Evolutionary conservation across 495 filamentous ascomycete species (phyloP), one percentile per base, ranked within the genome.

Genomic region (Ramalina peruviana): DNA sequence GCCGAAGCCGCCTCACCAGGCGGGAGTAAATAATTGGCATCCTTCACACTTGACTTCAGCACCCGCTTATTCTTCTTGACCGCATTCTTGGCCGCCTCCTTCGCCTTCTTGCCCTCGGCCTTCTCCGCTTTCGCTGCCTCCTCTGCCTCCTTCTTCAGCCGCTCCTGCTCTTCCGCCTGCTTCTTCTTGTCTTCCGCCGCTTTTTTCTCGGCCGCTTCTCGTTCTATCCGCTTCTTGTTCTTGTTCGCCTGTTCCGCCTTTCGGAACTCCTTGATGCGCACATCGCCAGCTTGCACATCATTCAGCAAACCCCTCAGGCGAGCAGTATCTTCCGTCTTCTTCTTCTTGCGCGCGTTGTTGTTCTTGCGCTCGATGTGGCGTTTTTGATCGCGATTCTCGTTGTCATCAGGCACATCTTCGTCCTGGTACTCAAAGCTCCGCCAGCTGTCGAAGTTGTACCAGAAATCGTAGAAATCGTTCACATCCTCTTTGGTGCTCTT

Each of bases 31-130:
- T 97, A 98, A 74, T 95, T 95, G 58, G 81, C 87, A 50, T 97
- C 92, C 75, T 97, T 97, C 67, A 92, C 86, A 56, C 83, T 83
- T 30, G 76, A 79, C 62, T 90, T 85, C 51, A 97, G 75, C 33
- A 96, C 86, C 72, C 92, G 83, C 72, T 94, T 94, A 73, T 98
- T 97, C 83, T 97, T 97, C 86, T 98, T 98, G 56, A 89, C 80
- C 4, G 93, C 90, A 63, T 85, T 94, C 80, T 98, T 98, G 5
- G 85, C 85, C 30, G 90, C 92, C 66, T 98, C 92, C 70, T 94
- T 95, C 40, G 86, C 84, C 76, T 98, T 97, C 81, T 96, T 97
- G 65, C 76, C 78, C 58, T 86, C 79, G 52, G 82, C 86, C 50
- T 80, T 80, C 46, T 87, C 79, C 16, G 75, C 75, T 72, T 92